Evolutionary conservation across 2,329 filamentous ascomycete genomes (phyloP).

Genomic region (Trematosphaeria pertusa): DNA sequence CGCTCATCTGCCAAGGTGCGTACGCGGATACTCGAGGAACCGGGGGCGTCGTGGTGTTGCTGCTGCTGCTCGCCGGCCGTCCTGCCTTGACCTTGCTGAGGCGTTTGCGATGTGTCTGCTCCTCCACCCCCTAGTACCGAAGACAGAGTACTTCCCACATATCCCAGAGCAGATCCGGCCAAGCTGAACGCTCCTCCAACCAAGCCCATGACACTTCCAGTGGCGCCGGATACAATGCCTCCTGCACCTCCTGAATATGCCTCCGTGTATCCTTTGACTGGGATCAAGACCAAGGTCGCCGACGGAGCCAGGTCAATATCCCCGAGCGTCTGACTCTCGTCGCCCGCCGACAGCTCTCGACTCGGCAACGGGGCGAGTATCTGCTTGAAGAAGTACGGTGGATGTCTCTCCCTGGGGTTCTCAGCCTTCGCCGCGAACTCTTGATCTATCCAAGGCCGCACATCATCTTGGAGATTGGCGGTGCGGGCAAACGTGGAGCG

Average conservation of each 20-base stretch:
- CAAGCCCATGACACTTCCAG: conserved; percentile 34
- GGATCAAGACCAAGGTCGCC: conserved; percentile 82
- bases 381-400: conserved; percentile 83
- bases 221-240: conserved; percentile 37
- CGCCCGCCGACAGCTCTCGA: conserved; percentile 73
- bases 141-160: conserved; percentile 41
- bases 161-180: conserved; percentile 42
- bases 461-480: conserved; percentile 67
- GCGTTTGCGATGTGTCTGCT: too few relatives aligned
- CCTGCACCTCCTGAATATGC: conserved; percentile 59
- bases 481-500: conserved; percentile 72
- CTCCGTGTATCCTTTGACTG: conserved; percentile 67
- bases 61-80: conserved; percentile 19
- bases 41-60: conserved; percentile 15
- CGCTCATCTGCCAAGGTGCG: conserved; percentile 55
- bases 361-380: conserved; percentile 81
- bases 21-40: conserved; percentile 46
- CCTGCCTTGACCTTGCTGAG: conserved; percentile 11
- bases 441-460: conserved; percentile 78
- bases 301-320: conserved; percentile 78
- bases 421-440: conserved; percentile 34
- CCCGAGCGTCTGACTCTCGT: conserved; percentile 73
- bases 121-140: conserved; percentile 37
- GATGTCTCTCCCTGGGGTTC: conserved; percentile 27
- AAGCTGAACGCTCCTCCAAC: conserved; percentile 43